Evolutionary conservation across 495 filamentous ascomycete species (phyloP).

Genomic region (Chaetomium cochliodes): DNA sequence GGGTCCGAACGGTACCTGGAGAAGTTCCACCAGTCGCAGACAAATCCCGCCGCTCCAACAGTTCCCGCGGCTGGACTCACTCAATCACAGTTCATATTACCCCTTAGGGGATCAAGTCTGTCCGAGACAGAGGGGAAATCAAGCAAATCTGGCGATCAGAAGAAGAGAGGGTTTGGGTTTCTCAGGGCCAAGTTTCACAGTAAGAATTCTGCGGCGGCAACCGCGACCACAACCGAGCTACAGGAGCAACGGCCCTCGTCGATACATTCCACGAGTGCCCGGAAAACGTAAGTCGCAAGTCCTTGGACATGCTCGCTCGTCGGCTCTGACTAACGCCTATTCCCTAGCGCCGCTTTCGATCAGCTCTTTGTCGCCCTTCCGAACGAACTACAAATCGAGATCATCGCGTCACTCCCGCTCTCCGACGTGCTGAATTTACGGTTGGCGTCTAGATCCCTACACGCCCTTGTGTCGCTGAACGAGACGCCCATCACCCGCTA

Average conservation of each 20-base stretch:
- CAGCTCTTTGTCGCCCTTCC: conserved; percentile 52
- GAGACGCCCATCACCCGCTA: conserved; percentile 56
- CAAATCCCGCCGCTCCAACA: conserved; percentile 32
- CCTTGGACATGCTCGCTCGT: neutral
- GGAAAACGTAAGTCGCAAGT: conserved; percentile 26
- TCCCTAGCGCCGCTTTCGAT: conserved; percentile 42
- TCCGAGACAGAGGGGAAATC: conserved; percentile 27
- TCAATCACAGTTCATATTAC: conserved; percentile 44
- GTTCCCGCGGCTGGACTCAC: conserved; percentile 11
- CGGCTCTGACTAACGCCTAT: conserved; percentile 16
- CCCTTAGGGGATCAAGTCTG: conserved; percentile 39
- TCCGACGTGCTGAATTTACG: conserved; percentile 54
- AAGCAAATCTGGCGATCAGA: conserved; percentile 34
- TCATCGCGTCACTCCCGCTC: conserved; percentile 55
- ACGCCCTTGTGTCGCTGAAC: conserved; percentile 55
- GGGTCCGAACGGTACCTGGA: conserved; percentile 55
- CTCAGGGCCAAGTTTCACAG: conserved; percentile 32
- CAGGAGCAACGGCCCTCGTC: conserved; percentile 26
- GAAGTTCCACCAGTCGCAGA: conserved; percentile 46
- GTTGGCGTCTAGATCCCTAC: conserved; percentile 53
- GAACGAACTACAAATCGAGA: conserved; percentile 56
- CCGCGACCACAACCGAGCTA: conserved; percentile 19
- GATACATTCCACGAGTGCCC: conserved; percentile 20
- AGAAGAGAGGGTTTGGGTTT: conserved; percentile 37
- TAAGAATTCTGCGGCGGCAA: conserved; percentile 20